Base-by-base conservation (phyloP, 2,329 filamentous ascomycete species). In the Venturia carpophila region DNA sequence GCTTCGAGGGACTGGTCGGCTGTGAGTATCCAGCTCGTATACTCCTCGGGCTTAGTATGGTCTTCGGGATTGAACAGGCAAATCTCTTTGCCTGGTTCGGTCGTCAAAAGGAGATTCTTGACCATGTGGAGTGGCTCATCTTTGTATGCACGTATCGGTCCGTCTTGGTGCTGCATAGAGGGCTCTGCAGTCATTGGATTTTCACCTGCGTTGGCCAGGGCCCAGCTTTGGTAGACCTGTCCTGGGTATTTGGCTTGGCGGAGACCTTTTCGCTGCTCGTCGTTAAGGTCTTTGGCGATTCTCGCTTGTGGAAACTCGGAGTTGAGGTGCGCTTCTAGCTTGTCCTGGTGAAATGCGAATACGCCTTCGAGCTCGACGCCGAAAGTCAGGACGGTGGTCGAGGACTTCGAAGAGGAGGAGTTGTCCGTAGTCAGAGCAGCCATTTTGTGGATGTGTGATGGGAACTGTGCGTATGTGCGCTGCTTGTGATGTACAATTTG, bases 301-400 rank as follows among this genome's bases (percentile, higher is more conserved):
- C 4, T 60, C 15, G 49, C 49, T 37, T 42, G 34, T 17, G 58
- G 58, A 37, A 39, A n/a, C n/a, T 49, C 7, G 11, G 37, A 24
- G 6, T 47, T 56, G 55, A 67, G 63, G 45, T 64, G 56, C 4
- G 15, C 39, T 55, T n/a, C 19, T 42, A 68, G 41, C 45, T 43
- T 47, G 27, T 58, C 13, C 39, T 64, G 58, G 37, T 66, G 63
- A 62, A 68, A 68, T 19, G 56, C 61, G 47, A 68, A 43, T n/a
- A 66, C 60, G 30, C 45, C 52, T 45, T 68, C 66, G n/a, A 66
- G 17, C 55, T 68, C 66, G 42, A 68, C 47, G 43, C 67, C 67
- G 63, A 68, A 64, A 30, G 67, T 55, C 10, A 68, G 66, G 17
- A 13, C 15, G 37, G 60, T 10, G 27, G 42, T 42, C 17, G 62